Percentiles rank a stretch among this genome's conserved stretches.
Conservation (phyloP, 306 rosid genomes). For the Trifolium repens region DNA sequence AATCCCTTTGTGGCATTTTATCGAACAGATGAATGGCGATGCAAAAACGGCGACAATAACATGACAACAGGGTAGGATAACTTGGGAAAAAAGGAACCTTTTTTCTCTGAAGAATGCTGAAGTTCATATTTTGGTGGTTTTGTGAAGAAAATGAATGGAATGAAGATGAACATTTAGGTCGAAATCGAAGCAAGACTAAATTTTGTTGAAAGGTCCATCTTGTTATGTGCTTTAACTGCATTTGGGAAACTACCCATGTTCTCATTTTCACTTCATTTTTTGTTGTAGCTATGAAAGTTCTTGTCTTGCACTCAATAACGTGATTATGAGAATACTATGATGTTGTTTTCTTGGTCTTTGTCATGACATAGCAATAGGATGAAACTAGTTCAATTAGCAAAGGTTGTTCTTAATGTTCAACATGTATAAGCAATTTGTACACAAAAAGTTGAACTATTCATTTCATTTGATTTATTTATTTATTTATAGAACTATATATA, state of each 20-base stretch:
- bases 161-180: slow-evolving; percentile 3
- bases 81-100: slow-evolving; percentile 25
- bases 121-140: not conserved
- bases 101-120: not conserved
- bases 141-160: slow-evolving; percentile 36
- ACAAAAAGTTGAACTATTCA: not conserved
- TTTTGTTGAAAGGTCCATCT: slow-evolving; percentile 34
- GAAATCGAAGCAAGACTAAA: slow-evolving; percentile 17
- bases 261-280: slow-evolving; percentile 41
- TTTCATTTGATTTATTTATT: no score
- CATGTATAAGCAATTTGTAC: not conserved
- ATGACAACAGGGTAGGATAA: not conserved
- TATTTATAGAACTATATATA: no score
- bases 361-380: not conserved
- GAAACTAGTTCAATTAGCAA: not conserved
- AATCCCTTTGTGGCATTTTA: slow-evolving; percentile 47
- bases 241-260: slow-evolving; percentile 35
- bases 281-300: slow-evolving; percentile 13
- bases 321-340: not conserved
- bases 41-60: slow-evolving; percentile 8
- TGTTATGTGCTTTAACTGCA: slow-evolving; percentile 21
- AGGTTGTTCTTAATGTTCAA: not conserved
- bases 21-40: slow-evolving; percentile 41
- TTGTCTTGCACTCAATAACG: not conserved
- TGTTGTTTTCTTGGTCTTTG: not conserved